These are phyloP conservation scores for Collybia nuda DNA, from an alignment of 768 basidiomycete genomes.

Conservation along the genomic window DNA sequence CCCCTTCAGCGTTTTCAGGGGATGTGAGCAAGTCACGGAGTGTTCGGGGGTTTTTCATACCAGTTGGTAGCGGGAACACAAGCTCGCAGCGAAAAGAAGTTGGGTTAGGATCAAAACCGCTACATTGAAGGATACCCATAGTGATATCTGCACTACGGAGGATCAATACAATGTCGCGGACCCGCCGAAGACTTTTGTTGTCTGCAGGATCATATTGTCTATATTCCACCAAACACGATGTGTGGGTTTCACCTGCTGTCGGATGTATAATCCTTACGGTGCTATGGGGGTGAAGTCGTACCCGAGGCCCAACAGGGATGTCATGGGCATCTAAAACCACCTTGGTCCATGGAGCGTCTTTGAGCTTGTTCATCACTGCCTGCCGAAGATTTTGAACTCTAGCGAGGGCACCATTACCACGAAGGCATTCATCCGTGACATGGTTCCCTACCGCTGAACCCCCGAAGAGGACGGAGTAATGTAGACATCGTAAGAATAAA, in stretches of 20 bases:
- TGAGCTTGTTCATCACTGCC: background rate
- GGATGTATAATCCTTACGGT: background rate
- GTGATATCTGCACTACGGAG: slow-evolving; percentile 1
- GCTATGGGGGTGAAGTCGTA: slow-evolving; percentile 3
- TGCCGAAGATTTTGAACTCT: slow-evolving; percentile 1
- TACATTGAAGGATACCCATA: slow-evolving; percentile 5
- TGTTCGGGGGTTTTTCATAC: slow-evolving; percentile 1
- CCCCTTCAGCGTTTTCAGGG: slow-evolving; percentile 3
- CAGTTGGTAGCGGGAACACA: slow-evolving; percentile 1
- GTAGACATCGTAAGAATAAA: slow-evolving; percentile 4
- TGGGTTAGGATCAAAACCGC: slow-evolving; percentile 1
- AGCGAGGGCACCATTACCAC: background rate
- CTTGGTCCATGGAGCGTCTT: background rate
- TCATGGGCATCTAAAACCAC: slow-evolving; percentile 1
- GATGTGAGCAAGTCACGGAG: slow-evolving; percentile 5
- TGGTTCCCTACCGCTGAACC: slow-evolving; percentile 1
- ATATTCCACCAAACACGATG: background rate
- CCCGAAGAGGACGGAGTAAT: slow-evolving; percentile 5
- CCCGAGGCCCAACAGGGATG: background rate
- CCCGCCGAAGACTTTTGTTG: slow-evolving; percentile 1
- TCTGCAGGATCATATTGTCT: slow-evolving; percentile 4
- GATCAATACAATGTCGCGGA: slow-evolving; percentile 3
- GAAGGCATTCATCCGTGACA: slow-evolving; percentile 4
- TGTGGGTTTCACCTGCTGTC: background rate
- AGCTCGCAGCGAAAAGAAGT: background rate